These are phyloP conservation scores for Myxozyma melibiosi DNA, from an alignment of 805 yeast genomes.

Conservation along the genomic window DNA sequence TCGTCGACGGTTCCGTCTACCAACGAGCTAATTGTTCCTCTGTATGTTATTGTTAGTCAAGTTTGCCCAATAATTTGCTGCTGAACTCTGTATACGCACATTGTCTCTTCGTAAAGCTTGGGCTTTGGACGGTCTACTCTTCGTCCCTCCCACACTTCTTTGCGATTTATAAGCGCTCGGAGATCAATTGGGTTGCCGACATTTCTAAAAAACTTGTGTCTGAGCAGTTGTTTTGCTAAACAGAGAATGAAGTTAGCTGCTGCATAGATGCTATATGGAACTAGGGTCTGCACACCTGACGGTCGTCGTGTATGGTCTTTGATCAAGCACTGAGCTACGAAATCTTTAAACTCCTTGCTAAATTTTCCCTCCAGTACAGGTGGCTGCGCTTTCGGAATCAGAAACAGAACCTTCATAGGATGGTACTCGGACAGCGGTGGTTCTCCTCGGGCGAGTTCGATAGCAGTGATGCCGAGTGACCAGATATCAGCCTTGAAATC, in stretches of 20 bases:
- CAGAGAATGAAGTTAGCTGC: neutral
- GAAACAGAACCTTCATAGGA: conserved; percentile 58
- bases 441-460: conserved; percentile 68
- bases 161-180: conserved; percentile 49
- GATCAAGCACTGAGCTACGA: conserved; percentile 68
- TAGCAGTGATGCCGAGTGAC: conserved; percentile 79
- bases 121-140: conserved; percentile 37
- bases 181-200: conserved; percentile 46
- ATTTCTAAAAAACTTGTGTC: conserved; percentile 60
- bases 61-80: neutral
- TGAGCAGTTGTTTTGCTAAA: conserved; percentile 57
- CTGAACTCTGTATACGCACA: conserved; percentile 13
- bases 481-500: conserved; percentile 77
- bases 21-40: neutral
- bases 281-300: conserved; percentile 40
- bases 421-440: conserved; percentile 65
- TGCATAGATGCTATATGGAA: neutral
- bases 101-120: conserved; percentile 44
- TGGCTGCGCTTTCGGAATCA: conserved; percentile 53
- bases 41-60: neutral
- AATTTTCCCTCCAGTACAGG: conserved; percentile 47
- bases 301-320: conserved; percentile 72
- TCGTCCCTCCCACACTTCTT: conserved; percentile 48
- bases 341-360: conserved; percentile 62
- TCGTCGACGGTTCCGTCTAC: conserved; percentile 8